phyloP scores from a whole-genome alignment of 73 alveolate genomes.

The Diophrys appendiculata region DNA sequence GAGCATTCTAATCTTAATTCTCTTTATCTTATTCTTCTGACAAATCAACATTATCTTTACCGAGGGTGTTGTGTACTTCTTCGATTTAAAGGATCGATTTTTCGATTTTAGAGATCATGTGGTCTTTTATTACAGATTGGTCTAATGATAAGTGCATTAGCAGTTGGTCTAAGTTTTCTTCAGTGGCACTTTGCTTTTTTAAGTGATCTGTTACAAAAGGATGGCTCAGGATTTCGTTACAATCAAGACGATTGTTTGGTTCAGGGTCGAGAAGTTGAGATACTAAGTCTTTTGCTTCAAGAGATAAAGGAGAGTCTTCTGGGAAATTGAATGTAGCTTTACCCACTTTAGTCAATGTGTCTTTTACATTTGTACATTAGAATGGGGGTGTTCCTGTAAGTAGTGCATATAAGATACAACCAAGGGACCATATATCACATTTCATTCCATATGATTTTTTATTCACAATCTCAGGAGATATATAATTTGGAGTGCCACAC shows the following conservation, averaged over 20 bases:
- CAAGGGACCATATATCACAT: slow-evolving; percentile 91
- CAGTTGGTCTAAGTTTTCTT: too few relatives aligned
- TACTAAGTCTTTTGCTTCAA: not conserved
- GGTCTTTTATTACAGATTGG: too few relatives aligned
- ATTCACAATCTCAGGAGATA: slow-evolving; percentile 89
- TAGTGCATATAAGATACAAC: slow-evolving; percentile 80
- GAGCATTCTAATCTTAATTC: too few relatives aligned
- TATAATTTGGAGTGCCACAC: slow-evolving; percentile 76
- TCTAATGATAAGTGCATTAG: too few relatives aligned
- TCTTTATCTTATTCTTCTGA: too few relatives aligned
- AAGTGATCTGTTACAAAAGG: too few relatives aligned
- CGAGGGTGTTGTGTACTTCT: too few relatives aligned
- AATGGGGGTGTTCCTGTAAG: slow-evolving; percentile 89
- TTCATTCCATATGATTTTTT: slow-evolving; percentile 85
- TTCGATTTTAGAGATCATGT: too few relatives aligned
- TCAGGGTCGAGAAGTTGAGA: not conserved
- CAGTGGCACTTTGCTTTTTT: too few relatives aligned
- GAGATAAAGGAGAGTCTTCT: not conserved
- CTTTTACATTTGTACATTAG: slow-evolving; percentile 83
- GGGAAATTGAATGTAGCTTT: slow-evolving; percentile 67
- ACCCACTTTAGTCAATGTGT: slow-evolving; percentile 78
- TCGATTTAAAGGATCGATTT: too few relatives aligned
- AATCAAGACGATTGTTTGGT: slow-evolving; percentile 7
- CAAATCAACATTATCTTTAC: too few relatives aligned
- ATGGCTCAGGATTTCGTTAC: slow-evolving; percentile 3